Conservation (phyloP, 352 stramenopile genomes). For the Globisporangium nunn region DNA sequence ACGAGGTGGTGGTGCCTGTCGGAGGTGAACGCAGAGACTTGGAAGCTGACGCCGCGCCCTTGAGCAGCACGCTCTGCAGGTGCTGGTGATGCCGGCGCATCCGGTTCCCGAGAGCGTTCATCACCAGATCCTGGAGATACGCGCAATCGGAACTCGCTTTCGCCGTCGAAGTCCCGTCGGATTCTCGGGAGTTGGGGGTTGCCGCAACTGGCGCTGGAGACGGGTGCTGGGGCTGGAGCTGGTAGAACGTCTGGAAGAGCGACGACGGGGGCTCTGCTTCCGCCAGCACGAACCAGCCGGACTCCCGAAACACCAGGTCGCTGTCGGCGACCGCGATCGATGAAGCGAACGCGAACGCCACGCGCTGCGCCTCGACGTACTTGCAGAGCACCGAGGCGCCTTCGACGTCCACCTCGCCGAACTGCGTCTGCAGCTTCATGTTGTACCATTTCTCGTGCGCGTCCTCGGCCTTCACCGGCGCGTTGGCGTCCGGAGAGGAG, state of each 20-base stretch:
- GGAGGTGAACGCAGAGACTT: not conserved
- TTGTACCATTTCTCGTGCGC: slow-evolving; percentile 7
- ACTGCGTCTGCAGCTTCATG: slow-evolving; percentile 6
- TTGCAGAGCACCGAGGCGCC: slow-evolving; percentile 4
- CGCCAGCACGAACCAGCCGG: slow-evolving; percentile 8
- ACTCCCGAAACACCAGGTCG: slow-evolving; percentile 8
- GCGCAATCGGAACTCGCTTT: not conserved
- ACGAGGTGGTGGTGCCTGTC: not conserved
- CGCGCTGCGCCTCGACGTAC: not conserved
- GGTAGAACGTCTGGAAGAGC: slow-evolving; percentile 15
- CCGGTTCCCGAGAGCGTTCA: slow-evolving; percentile 10
- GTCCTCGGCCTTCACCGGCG: not conserved
- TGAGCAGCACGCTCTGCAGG: slow-evolving; percentile 7
- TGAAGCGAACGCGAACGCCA: slow-evolving; percentile 9
- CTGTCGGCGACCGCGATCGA: slow-evolving; percentile 8
- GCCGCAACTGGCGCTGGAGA: too few species aligned
- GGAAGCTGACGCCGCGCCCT: not conserved
- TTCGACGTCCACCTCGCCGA: slow-evolving; percentile 6
- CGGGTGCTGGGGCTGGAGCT: slow-evolving; percentile 4
- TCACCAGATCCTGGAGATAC: slow-evolving; percentile 12
- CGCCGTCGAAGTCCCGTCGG: too few species aligned
- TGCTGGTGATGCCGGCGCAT: slow-evolving; percentile 11
- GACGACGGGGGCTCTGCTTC: not conserved
- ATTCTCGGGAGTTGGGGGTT: too few species aligned
- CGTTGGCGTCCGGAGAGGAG: not conserved